These are phyloP conservation scores for Xylariales sp. DNA, from an alignment of 2,329 filamentous ascomycete species.

Conservation along the genomic window DNA sequence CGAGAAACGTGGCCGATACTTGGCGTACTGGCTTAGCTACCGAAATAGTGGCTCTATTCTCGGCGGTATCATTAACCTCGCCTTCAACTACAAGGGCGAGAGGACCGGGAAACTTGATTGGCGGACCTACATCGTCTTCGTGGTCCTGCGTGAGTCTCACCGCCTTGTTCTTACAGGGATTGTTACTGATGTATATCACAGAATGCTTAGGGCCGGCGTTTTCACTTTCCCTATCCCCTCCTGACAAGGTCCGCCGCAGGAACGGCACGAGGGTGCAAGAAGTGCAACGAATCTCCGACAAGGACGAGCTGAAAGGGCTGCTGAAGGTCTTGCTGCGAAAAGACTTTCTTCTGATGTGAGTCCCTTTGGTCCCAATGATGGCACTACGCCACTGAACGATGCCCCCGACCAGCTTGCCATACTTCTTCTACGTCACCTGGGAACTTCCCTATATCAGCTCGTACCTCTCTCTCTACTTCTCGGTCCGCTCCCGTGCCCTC, in stretches of 20 bases:
- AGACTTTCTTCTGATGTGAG: constrained; percentile 4
- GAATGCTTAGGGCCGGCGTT: not conserved
- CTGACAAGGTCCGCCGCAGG: constrained; percentile 5
- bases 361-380: not conserved
- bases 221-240: not conserved
- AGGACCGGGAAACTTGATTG: constrained; percentile 20
- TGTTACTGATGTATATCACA: not conserved
- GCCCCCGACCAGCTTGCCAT: constrained; percentile 11
- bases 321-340: constrained; percentile 1
- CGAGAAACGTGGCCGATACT: constrained; percentile 7
- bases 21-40: constrained; percentile 18
- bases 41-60: constrained; percentile 13
- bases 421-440: constrained; percentile 20
- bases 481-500: constrained; percentile 15
- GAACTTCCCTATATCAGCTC: constrained; percentile 14
- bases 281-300: constrained; percentile 8
- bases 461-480: constrained; percentile 19
- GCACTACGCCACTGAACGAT: not conserved
- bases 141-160: constrained; percentile 18
- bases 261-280: constrained; percentile 11
- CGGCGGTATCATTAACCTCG: constrained; percentile 15
- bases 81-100: constrained; percentile 17
- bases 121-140: constrained; percentile 22
- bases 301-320: constrained; percentile 12
- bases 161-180: not conserved